A percentile compares a stretch with the other conserved stretches of the same genome.
These are phyloP conservation scores for Lasiodiplodia sp. DNA, from an alignment of 2,329 filamentous ascomycete genomes.

Conservation along the genomic window DNA sequence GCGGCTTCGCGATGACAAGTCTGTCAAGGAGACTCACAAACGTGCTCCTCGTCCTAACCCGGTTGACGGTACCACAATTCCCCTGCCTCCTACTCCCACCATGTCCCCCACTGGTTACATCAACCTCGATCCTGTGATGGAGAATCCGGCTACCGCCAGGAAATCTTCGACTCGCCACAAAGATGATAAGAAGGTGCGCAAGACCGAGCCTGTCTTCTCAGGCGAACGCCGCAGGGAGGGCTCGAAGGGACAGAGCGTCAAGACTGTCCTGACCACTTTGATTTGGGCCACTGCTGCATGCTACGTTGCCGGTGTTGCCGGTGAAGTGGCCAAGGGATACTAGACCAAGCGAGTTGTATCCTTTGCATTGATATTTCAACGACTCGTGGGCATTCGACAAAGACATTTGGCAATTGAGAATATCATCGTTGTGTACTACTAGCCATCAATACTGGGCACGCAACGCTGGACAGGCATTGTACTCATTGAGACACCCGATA, in stretches of 20 bases:
- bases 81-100: conserved; percentile 31
- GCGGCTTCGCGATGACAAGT: conserved; percentile 33
- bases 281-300: conserved; percentile 30
- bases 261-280: conserved; percentile 22
- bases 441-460: neutral
- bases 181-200: conserved; percentile 26
- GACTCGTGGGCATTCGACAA: neutral
- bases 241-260: conserved; percentile 18
- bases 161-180: neutral
- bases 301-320: conserved; percentile 28
- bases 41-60: conserved; percentile 37
- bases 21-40: neutral
- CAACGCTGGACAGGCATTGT: conserved; percentile 14
- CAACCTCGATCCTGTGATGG: conserved; percentile 29
- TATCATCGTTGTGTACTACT: neutral
- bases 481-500: neutral
- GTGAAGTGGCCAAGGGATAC: conserved; percentile 28
- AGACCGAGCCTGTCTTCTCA: conserved; percentile 27
- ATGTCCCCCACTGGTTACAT: conserved; percentile 30
- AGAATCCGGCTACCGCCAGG: conserved; percentile 9
- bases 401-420: neutral
- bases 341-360: neutral
- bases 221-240: conserved; percentile 15
- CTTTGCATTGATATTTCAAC: neutral
- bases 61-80: conserved; percentile 44